Evolutionary conservation across 345 rosid species (phyloP).

Genomic region (Bretschneidera sinensis): DNA sequence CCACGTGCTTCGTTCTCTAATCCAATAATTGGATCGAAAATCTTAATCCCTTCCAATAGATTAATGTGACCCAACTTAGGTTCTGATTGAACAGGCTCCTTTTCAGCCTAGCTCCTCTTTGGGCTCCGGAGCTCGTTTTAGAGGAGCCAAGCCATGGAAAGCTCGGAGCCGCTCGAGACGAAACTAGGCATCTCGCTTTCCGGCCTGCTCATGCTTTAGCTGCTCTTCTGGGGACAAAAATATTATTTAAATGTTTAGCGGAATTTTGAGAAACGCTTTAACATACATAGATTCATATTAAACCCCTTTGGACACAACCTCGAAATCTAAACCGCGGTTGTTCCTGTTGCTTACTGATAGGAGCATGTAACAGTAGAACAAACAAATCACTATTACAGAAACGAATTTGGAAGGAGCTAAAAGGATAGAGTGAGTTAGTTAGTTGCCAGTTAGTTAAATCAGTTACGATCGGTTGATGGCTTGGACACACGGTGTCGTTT

Average conservation of each 20-base stretch:
- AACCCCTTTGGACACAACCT: no score
- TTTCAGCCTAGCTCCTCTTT: conserved; percentile 19
- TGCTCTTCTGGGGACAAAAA: conserved; percentile 51
- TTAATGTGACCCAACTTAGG: conserved; percentile 72
- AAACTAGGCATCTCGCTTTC: conserved; percentile 77
- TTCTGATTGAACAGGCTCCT: conserved; percentile 24
- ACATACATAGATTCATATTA: no score
- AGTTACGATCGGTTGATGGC: conserved; percentile 16
- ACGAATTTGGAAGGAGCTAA: no score
- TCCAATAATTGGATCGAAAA: conserved; percentile 59
- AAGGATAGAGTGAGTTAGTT: no score
- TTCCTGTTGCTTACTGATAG: no score
- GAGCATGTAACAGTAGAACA: no score
- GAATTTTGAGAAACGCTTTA: background rate
- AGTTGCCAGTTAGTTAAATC: no score
- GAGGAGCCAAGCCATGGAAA: conserved; percentile 76
- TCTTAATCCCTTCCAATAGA: conserved; percentile 86
- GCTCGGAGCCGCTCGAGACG: conserved; percentile 74
- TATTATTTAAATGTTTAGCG: background rate
- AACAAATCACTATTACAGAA: no score
- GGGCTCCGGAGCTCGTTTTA: conserved; percentile 18
- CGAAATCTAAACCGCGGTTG: no score
- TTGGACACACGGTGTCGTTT: conserved; percentile 30
- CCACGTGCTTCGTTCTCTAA: conserved; percentile 27
- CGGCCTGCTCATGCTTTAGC: conserved; percentile 63